Evolutionary conservation across 2,329 filamentous ascomycete species (phyloP).

Genomic region (Epichloe elymi): DNA sequence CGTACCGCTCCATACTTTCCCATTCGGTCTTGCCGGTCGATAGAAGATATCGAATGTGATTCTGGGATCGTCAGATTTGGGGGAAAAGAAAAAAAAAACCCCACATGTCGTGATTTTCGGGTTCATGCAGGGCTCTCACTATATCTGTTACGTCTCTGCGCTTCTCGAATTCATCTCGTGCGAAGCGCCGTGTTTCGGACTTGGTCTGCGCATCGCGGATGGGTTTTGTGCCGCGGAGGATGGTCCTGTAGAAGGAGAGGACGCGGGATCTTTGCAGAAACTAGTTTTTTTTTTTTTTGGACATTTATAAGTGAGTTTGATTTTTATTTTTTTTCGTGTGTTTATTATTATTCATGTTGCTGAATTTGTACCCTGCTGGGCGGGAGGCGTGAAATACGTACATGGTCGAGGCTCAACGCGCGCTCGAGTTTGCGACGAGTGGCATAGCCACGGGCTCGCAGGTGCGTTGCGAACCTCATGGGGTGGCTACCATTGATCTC

Average conservation of each 20-base stretch:
- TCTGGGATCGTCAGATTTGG: constrained; percentile 19
- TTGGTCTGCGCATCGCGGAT: constrained; percentile 39
- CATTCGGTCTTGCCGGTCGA: constrained; percentile 54
- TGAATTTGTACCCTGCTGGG: not conserved
- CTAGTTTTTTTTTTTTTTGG: constrained; percentile 18
- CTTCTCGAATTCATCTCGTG: constrained; percentile 47
- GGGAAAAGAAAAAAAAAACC: too few relatives aligned
- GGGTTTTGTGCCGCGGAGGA: constrained; percentile 39
- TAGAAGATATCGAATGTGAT: constrained; percentile 48
- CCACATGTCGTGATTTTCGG: not conserved
- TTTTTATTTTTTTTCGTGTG: not conserved
- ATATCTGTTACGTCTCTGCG: constrained; percentile 42
- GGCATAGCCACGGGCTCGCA: constrained; percentile 22
- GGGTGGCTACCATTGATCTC: not conserved
- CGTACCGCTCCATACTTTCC: constrained; percentile 43
- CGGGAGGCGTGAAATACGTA: constrained; percentile 15
- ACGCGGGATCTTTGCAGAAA: constrained; percentile 45
- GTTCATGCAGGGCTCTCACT: constrained; percentile 25
- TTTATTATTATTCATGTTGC: not conserved
- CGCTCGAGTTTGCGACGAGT: constrained; percentile 19
- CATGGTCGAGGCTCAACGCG: constrained; percentile 45
- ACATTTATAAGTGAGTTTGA: not conserved
- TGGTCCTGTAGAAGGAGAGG: constrained; percentile 43
- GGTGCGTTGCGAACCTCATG: constrained; percentile 14
- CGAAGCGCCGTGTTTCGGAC: constrained; percentile 43